Base-by-base conservation (phyloP, 1,139 yeast species). In the Pichia sp. region DNA sequence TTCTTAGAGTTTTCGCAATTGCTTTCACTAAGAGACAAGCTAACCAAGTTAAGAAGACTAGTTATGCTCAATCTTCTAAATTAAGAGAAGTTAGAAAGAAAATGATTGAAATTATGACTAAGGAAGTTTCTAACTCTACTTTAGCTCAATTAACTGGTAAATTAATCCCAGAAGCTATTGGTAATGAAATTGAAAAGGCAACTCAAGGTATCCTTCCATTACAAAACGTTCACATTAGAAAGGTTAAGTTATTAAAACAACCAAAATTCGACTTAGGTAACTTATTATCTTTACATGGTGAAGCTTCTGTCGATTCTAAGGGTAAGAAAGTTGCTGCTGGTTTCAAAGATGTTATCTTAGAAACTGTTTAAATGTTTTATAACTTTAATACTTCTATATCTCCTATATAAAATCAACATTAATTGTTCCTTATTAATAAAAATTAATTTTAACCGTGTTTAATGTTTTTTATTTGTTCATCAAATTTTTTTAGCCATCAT, bases 21-120 rank as follows among this genome's bases (percentile, higher is more conserved):
- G 95, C 89, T 59, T 85, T 86, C 89, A 86, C 95, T 75, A 84
- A 81, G 80, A 83, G 90, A 71, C 84, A 82, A 69, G 76, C 87
- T 61, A 83, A 82, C 80, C 95, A 86, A 74, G 76, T 85, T 69
- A 85, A 84, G 84, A 86, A 84, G 82, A 82, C 92, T 65, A 75
- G 92, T 60, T 86, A 86, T 71, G 95, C 95, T 63, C 92, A 86
- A 76, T 74, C 89, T 55, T 85, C 95, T 59, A 87, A 85, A 74
- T 80, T 86, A 74, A 84, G 94, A 73, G 87, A 60, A 62, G 73
- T 73, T 50, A 81, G 94, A 77, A 82, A 84, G 84, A 84, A 81
- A 77, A 84, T 85, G 82, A 70, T 76, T 62, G 94, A 85, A 68
- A 82, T 85, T 70, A 82, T 85, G 79, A 76, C 82, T 68, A 82